phyloP scores from a whole-genome alignment of 495 filamentous ascomycete genomes.

The Aspergillus bridgeri region DNA sequence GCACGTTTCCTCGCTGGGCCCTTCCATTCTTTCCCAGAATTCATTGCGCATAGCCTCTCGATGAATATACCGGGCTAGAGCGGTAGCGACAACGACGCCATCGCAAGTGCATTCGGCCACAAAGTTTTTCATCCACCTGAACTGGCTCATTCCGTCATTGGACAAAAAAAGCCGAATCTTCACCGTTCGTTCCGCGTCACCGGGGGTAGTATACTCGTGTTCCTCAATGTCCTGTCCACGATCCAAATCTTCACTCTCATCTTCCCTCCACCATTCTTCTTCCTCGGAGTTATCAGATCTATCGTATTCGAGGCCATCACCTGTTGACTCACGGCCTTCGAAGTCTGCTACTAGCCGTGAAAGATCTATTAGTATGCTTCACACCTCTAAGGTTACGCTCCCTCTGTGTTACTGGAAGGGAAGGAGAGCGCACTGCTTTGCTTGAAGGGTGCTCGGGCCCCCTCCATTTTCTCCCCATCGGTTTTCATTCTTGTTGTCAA shows the following conservation, averaged over 20 bases:
- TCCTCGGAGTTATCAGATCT: slow-evolving; percentile 14
- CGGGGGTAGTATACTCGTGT: slow-evolving; percentile 19
- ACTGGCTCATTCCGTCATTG: slow-evolving; percentile 10
- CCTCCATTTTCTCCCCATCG: neutral
- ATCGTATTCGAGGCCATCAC: slow-evolving; percentile 13
- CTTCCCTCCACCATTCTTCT: slow-evolving; percentile 20
- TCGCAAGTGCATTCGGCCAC: slow-evolving; percentile 21
- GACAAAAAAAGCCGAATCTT: slow-evolving; percentile 19
- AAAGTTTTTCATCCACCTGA: slow-evolving; percentile 17
- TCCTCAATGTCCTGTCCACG: slow-evolving; percentile 18
- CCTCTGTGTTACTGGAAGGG: slow-evolving; percentile 9
- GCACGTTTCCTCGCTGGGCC: slow-evolving; percentile 9
- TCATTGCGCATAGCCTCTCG: slow-evolving; percentile 16
- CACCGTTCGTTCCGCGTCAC: slow-evolving; percentile 16
- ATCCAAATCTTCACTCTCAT: slow-evolving; percentile 17
- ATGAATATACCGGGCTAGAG: slow-evolving; percentile 20
- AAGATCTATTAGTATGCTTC: slow-evolving; percentile 15
- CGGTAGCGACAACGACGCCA: slow-evolving; percentile 16
- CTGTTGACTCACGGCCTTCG: slow-evolving; percentile 14
- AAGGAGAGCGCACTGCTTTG: slow-evolving; percentile 9
- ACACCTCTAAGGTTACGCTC: slow-evolving; percentile 7
- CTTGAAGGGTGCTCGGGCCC: slow-evolving; percentile 5
- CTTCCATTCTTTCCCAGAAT: slow-evolving; percentile 22
- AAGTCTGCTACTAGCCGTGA: slow-evolving; percentile 13
- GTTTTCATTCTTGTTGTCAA: slow-evolving; percentile 5